Conservation (phyloP, 1,284 basidiomycete genomes). For the Cutaneotrichosporon curvatum region DNA sequence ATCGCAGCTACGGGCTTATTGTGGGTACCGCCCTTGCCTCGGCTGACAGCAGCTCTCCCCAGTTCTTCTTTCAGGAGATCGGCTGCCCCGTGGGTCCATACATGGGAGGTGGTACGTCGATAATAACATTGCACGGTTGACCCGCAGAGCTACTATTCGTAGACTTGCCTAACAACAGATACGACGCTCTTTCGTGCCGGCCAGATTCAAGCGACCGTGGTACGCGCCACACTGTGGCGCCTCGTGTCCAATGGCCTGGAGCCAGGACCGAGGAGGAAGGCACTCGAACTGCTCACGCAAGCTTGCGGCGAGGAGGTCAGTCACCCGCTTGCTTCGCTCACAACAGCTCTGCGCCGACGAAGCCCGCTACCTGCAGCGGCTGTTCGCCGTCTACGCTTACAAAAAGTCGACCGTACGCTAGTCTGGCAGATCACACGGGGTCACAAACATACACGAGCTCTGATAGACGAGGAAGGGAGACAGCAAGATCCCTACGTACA, state of each 20-base stretch:
- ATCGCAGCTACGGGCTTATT: conserved; percentile 28
- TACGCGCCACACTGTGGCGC: conserved; percentile 1
- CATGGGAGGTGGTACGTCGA: conserved; percentile 27
- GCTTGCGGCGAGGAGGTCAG: conserved; percentile 29
- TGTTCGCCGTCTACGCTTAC: conserved; percentile 37
- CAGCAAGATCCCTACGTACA: no score
- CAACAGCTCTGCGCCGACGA: conserved; percentile 22
- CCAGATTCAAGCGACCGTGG: conserved; percentile 4
- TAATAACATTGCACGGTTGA: not conserved
- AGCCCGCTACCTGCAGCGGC: conserved; percentile 30
- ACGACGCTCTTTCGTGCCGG: conserved; percentile 5
- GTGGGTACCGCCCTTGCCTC: conserved; percentile 16
- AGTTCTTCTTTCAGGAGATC: conserved; percentile 32
- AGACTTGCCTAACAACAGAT: not conserved
- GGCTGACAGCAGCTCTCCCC: conserved; percentile 18
- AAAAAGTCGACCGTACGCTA: conserved; percentile 14
- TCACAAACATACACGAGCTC: no score
- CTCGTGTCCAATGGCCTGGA: conserved; percentile 10
- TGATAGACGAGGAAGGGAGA: no score
- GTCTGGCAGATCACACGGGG: no score
- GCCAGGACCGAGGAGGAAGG: conserved; percentile 4
- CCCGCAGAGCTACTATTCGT: not conserved
- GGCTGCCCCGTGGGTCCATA: conserved; percentile 30
- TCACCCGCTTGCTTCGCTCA: not conserved
- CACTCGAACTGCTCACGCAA: conserved; percentile 21